Conservation (phyloP, 805 yeast genomes). For the Candida pini region DNA sequence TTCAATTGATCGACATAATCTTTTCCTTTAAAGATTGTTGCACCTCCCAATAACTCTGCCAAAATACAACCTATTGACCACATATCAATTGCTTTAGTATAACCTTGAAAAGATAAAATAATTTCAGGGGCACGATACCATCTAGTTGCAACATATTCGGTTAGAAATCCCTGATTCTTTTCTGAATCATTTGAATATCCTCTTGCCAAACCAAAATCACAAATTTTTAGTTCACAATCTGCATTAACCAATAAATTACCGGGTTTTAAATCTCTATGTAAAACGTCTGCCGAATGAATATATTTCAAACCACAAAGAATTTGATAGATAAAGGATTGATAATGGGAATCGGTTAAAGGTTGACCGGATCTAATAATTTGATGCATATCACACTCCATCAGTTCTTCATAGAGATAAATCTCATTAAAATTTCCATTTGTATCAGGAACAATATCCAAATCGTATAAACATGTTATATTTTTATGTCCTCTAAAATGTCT, state of each 20-base stretch:
- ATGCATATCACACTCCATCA: slow-evolving; percentile 98
- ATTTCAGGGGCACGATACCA: slow-evolving; percentile 99
- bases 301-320: slow-evolving; percentile 89
- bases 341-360: slow-evolving; percentile 89
- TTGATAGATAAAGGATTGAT: slow-evolving; percentile 89
- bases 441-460: slow-evolving; percentile 83
- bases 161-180: slow-evolving; percentile 86
- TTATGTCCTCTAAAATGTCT: slow-evolving; percentile 95
- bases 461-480: slow-evolving; percentile 92
- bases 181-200: slow-evolving; percentile 81
- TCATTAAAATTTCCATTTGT: slow-evolving; percentile 74
- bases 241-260: slow-evolving; percentile 91
- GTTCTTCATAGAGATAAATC: slow-evolving; percentile 86
- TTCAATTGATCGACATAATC: slow-evolving; percentile 94
- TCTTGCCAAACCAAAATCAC: slow-evolving; percentile 95
- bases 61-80: slow-evolving; percentile 97
- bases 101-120: slow-evolving; percentile 90
- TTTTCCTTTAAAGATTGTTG: slow-evolving; percentile 89
- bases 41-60: slow-evolving; percentile 88
- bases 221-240: slow-evolving; percentile 91
- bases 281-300: slow-evolving; percentile 91
- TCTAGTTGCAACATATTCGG: slow-evolving; percentile 96
- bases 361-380: slow-evolving; percentile 94
- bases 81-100: slow-evolving; percentile 90
- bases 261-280: slow-evolving; percentile 93